phyloP scores from a whole-genome alignment of 2,329 filamentous ascomycete genomes.

The Penicillium verrucosum region DNA sequence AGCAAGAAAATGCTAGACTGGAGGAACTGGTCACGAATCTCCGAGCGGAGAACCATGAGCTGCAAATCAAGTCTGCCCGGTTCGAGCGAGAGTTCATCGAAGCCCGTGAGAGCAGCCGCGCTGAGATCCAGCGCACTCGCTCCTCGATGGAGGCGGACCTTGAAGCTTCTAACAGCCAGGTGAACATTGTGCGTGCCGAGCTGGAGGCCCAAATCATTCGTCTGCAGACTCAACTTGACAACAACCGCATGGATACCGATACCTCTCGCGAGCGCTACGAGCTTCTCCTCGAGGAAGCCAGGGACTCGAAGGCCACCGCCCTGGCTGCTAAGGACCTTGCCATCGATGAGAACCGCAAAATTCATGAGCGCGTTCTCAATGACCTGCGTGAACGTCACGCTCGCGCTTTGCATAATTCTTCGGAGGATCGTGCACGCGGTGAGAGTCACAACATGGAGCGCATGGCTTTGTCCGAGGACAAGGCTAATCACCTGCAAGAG shows the following conservation, averaged over 20 bases:
- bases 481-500: conserved; percentile 81
- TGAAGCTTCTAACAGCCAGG: conserved; percentile 78
- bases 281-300: conserved; percentile 77
- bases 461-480: conserved; percentile 76
- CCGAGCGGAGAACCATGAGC: conserved; percentile 59
- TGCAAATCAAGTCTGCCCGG: conserved; percentile 65
- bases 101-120: conserved; percentile 72
- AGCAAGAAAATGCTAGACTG: conserved; percentile 62
- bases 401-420: conserved; percentile 66
- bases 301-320: conserved; percentile 63
- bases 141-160: conserved; percentile 76
- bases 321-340: conserved; percentile 55
- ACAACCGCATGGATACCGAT: conserved; percentile 73
- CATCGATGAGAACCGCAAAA: conserved; percentile 56
- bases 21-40: conserved; percentile 53
- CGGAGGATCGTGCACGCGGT: conserved; percentile 76
- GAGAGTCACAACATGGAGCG: conserved; percentile 79
- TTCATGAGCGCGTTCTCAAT: conserved; percentile 71
- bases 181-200: conserved; percentile 76
- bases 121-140: conserved; percentile 77
- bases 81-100: conserved; percentile 82
- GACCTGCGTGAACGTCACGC: conserved; percentile 74
- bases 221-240: conserved; percentile 72
- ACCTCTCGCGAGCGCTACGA: conserved; percentile 77
- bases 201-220: conserved; percentile 75